Base-by-base conservation (phyloP, 768 basidiomycete genomes). In the Serpula lacrymans region DNA sequence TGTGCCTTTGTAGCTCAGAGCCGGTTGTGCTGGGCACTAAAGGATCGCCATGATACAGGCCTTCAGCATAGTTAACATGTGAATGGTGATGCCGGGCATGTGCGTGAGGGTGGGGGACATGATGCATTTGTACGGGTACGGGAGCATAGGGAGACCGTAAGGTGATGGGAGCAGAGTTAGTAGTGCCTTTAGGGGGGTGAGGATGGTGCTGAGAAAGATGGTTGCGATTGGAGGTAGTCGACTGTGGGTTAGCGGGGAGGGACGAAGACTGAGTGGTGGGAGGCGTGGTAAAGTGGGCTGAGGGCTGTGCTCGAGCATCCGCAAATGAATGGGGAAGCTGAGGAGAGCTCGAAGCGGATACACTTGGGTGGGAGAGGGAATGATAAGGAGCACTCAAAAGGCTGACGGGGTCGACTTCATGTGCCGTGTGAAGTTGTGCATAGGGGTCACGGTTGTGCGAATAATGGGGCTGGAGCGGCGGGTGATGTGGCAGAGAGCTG, bases 71-170 rank as follows among this genome's bases (percentile, higher is more conserved):
- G 51, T 67, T 69, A 29, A 80, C 47, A 44, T 72, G 69, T 3
- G 75, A 71, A 51, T 82, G 80, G 47, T 82, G 85, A 47, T 84
- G 82, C 24, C 83, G 75, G 0, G 84, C 80, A 50, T 88, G 84
- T 1, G 84, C 82, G 43, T 87, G 85, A 2, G 85, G 83, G 48
- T 87, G 85, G 2, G 85, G 82, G 32, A 88, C 82, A 48, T 87
- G 86, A 51, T 88, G 85, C 82, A 88, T 84, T 53, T 76, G 81
- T 17, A 70, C 54, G 5, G 69, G 56, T 17, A 70, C 54, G 5
- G 69, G 56, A 11, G 74, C 61, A 54, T 81, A 86, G 13, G 81
- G 75, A n/a, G 78, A 63, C 39, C 73, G 78, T 21, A 84, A 64
- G 2, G 73, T 67, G 24, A 78, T 67, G 4, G 72, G 62, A 17